These are phyloP conservation scores for Hypoxylon rubiginosum DNA, from an alignment of 2,329 filamentous ascomycete genomes.

Conservation along the genomic window DNA sequence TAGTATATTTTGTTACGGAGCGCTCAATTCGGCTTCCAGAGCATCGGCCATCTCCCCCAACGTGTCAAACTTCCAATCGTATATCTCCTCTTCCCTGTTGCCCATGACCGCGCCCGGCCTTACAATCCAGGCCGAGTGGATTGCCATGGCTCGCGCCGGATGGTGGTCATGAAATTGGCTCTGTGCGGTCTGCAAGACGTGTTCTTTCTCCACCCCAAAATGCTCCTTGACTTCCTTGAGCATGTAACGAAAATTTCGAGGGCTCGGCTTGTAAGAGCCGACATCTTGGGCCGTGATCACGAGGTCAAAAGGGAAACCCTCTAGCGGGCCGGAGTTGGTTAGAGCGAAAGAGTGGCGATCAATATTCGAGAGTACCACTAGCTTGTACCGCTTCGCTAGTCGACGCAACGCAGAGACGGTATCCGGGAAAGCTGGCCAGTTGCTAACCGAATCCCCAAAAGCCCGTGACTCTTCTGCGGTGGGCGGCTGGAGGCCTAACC, in stretches of 20 bases:
- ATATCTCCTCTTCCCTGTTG: constrained; percentile 55
- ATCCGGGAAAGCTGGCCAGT: constrained; percentile 71
- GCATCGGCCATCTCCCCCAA: constrained; percentile 72
- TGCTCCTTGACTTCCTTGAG: constrained; percentile 64
- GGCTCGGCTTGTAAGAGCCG: constrained; percentile 77
- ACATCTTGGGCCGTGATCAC: constrained; percentile 79
- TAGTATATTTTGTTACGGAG: constrained; percentile 5
- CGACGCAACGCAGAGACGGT: constrained; percentile 65
- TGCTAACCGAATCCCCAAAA: constrained; percentile 65
- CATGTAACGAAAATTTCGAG: constrained; percentile 76
- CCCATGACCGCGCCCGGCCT: constrained; percentile 57
- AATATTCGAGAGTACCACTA: constrained; percentile 73
- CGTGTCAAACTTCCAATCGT: constrained; percentile 70
- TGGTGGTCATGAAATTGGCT: constrained; percentile 79
- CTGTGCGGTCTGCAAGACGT: constrained; percentile 71
- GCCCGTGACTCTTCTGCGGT: constrained; percentile 56
- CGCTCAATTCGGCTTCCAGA: constrained; percentile 54
- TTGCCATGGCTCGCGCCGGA: constrained; percentile 69
- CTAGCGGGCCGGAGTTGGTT: constrained; percentile 61
- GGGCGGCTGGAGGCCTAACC: constrained; percentile 55
- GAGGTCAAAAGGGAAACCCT: constrained; percentile 67
- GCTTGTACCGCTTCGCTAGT: constrained; percentile 66
- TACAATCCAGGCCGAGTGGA: constrained; percentile 71
- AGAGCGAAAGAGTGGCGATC: constrained; percentile 64
- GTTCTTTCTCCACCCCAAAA: constrained; percentile 67